Percentiles rank a stretch among this genome's conserved stretches.
Evolutionary conservation across 1,139 yeast species (phyloP).

Genomic region (Pichia cactophila): DNA sequence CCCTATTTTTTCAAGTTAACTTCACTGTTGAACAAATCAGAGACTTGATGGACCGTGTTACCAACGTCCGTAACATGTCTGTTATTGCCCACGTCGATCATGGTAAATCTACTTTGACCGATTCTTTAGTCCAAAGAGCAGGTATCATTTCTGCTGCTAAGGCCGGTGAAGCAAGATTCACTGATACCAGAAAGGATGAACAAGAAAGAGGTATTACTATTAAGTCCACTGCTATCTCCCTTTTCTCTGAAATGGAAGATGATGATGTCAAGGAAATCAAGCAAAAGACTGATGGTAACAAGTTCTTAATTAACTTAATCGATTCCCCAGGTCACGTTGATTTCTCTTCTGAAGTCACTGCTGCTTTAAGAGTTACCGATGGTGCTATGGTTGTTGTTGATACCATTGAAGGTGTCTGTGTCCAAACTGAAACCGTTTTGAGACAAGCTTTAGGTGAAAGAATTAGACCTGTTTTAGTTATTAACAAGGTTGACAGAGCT

Average conservation of each 20-base stretch:
- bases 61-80: conserved; percentile 99
- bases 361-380: conserved; percentile 99
- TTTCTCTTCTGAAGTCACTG: conserved; percentile 99
- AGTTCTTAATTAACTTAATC: conserved; percentile 94
- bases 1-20: conserved; percentile 39
- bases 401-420: conserved; percentile 99
- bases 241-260: conserved; percentile 82
- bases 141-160: conserved; percentile 99
- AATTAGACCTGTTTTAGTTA: conserved; percentile 96
- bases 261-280: conserved; percentile 92
- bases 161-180: conserved; percentile 99
- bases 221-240: conserved; percentile 97
- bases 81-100: conserved; percentile 99
- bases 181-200: conserved; percentile 99
- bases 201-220: conserved; percentile 99
- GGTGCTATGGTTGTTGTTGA: conserved; percentile 99
- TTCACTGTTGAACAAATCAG: conserved; percentile 92
- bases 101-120: conserved; percentile 99
- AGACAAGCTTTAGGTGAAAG: conserved; percentile 99
- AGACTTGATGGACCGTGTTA: conserved; percentile 97
- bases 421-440: conserved; percentile 98
- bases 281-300: conserved; percentile 92
- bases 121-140: conserved; percentile 96
- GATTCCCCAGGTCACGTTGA: conserved; percentile 99
- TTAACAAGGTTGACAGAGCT: conserved; percentile 99